phyloP scores from a whole-genome alignment of 2,329 filamentous ascomycete species.

The Penicillium paneum region DNA sequence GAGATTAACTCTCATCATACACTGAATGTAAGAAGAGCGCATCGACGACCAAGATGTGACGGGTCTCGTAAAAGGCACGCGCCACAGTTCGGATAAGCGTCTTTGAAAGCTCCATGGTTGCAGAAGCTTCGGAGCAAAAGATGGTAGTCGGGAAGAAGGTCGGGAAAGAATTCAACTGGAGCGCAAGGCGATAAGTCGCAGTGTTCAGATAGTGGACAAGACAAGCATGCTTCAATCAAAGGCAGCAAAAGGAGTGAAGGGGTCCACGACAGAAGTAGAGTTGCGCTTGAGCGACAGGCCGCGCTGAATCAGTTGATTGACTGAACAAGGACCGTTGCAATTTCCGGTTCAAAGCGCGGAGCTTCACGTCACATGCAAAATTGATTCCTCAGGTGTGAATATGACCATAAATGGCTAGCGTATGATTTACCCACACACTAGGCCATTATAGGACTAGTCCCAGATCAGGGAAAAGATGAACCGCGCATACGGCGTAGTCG shows the following conservation, averaged over 20 bases:
- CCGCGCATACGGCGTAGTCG: background rate
- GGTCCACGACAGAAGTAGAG: background rate
- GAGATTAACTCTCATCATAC: slow-evolving; percentile 43
- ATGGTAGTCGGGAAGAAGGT: background rate
- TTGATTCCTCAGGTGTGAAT: slow-evolving; percentile 10
- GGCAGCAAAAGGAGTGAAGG: slow-evolving; percentile 2
- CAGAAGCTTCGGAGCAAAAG: background rate
- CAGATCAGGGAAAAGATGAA: slow-evolving; percentile 7
- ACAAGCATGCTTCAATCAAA: slow-evolving; percentile 1
- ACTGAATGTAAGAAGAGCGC: slow-evolving; percentile 72
- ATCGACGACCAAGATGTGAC: slow-evolving; percentile 78
- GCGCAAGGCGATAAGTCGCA: slow-evolving; percentile 7
- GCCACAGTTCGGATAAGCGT: slow-evolving; percentile 81
- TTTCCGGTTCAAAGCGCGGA: slow-evolving; percentile 3
- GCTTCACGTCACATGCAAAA: slow-evolving; percentile 12
- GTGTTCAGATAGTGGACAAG: background rate
- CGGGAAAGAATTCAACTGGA: background rate
- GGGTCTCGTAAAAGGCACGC: slow-evolving; percentile 81
- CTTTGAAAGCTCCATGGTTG: slow-evolving; percentile 63
- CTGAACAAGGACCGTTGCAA: background rate
- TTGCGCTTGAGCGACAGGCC: slow-evolving; percentile 1
- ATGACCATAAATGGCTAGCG: background rate
- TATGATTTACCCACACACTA: background rate
- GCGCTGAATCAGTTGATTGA: slow-evolving; percentile 10
- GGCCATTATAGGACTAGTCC: slow-evolving; percentile 6